Evolutionary conservation across 495 filamentous ascomycete genomes (phyloP).

Genomic region (Trichoderma gamsii): DNA sequence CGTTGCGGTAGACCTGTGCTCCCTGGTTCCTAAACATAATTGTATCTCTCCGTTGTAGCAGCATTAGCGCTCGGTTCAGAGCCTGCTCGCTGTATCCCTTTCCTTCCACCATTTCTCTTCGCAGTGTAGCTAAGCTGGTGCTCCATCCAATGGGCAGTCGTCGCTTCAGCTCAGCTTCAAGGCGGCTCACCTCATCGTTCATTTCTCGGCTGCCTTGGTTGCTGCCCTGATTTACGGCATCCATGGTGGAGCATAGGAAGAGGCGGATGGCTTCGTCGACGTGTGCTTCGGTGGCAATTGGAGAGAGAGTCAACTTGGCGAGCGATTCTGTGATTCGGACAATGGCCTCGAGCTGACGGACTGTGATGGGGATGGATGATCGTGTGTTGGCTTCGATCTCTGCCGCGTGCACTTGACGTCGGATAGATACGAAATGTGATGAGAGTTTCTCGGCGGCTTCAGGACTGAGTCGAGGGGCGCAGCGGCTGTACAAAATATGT

Average conservation of each 20-base stretch:
- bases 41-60: constrained; percentile 82
- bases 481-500: constrained; percentile 50
- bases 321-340: constrained; percentile 95
- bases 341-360: constrained; percentile 94
- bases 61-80: constrained; percentile 73
- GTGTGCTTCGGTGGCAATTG: constrained; percentile 81
- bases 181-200: constrained; percentile 78
- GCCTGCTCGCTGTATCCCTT: constrained; percentile 82
- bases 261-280: constrained; percentile 97
- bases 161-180: constrained; percentile 86
- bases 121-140: constrained; percentile 78
- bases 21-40: constrained; percentile 89
- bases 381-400: constrained; percentile 83
- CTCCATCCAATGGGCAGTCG: constrained; percentile 92
- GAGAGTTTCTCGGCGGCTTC: constrained; percentile 95
- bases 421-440: constrained; percentile 93
- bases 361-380: constrained; percentile 92
- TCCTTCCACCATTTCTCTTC: constrained; percentile 83
- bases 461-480: constrained; percentile 84
- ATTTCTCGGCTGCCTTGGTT: constrained; percentile 77
- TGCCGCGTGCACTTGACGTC: constrained; percentile 85
- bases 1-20: constrained; percentile 75
- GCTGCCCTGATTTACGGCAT: constrained; percentile 86
- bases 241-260: constrained; percentile 96
- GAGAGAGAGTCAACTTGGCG: constrained; percentile 80